These are phyloP conservation scores for Cynanchum wilfordii DNA, from an alignment of 257 asterid species.

Conservation along the genomic window DNA sequence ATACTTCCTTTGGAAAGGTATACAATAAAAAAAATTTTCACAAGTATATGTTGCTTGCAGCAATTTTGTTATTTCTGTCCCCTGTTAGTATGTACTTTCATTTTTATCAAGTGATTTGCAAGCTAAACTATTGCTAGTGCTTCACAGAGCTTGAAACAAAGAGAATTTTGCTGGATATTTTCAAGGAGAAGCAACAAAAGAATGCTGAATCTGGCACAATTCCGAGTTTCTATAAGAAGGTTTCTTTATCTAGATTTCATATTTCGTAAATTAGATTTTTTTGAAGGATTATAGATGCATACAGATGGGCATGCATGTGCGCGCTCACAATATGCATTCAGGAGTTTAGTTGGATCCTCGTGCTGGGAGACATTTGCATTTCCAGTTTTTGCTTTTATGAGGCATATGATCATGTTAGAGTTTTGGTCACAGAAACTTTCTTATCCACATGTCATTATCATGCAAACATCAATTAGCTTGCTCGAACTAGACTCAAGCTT, in stretches of 20 bases:
- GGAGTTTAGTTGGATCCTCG: not conserved
- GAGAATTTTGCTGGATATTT: conserved; percentile 83
- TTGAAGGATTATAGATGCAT: not conserved
- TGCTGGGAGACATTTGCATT: not conserved
- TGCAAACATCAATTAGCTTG: conserved; percentile 2
- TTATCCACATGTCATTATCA: not conserved
- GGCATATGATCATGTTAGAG: not conserved
- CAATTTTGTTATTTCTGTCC: not conserved
- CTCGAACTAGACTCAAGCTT: not conserved
- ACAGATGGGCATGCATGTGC: not conserved
- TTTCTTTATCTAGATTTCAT: conserved; percentile 2
- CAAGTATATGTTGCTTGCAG: not conserved
- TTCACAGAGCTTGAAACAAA: conserved; percentile 91
- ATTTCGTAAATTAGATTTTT: not conserved
- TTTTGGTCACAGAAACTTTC: not conserved
- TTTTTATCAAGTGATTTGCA: not conserved
- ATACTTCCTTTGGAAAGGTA: not conserved
- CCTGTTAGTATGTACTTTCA: not conserved
- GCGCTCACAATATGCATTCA: too few relatives aligned
- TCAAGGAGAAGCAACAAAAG: conserved; percentile 91
- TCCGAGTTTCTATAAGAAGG: conserved; percentile 96
- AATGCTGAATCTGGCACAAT: conserved; percentile 89
- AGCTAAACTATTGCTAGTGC: not conserved
- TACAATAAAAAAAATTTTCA: too few relatives aligned
- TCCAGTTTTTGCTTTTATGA: not conserved